Evolutionary conservation across 192 early-diverging fungal species (phyloP).

Genomic region (Coemansia sp.): DNA sequence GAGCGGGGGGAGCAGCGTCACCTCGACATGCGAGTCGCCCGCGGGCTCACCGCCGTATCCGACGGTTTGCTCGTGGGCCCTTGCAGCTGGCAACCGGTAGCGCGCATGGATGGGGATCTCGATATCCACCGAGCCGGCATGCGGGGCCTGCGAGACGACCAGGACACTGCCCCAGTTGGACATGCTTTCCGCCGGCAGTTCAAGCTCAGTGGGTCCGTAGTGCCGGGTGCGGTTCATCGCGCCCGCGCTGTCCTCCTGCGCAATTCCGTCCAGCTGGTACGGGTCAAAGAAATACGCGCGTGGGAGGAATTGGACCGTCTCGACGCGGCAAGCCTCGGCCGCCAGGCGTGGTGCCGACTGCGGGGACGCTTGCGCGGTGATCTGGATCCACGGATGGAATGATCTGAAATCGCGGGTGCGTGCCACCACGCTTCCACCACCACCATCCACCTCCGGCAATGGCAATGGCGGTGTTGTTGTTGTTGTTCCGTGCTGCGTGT

Average conservation of each 20-base stretch:
- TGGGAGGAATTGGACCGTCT: slow-evolving; percentile 22
- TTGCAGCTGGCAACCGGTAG: slow-evolving; percentile 23
- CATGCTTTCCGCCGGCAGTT: slow-evolving; percentile 43
- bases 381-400: slow-evolving; percentile 35
- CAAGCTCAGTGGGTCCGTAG: slow-evolving; percentile 42
- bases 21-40: slow-evolving; percentile 32
- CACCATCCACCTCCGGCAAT: not conserved
- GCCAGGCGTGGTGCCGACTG: not conserved
- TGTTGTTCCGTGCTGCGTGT: slow-evolving; percentile 24
- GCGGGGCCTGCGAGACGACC: slow-evolving; percentile 22
- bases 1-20: slow-evolving; percentile 33
- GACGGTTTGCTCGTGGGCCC: slow-evolving; percentile 14
- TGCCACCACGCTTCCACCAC: slow-evolving; percentile 10
- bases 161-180: slow-evolving; percentile 46
- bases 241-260: slow-evolving; percentile 8
- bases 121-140: slow-evolving; percentile 1
- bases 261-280: slow-evolving; percentile 34
- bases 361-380: slow-evolving; percentile 13
- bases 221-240: slow-evolving; percentile 9
- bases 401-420: slow-evolving; percentile 30
- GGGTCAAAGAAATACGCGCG: slow-evolving; percentile 51
- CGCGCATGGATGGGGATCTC: slow-evolving; percentile 45
- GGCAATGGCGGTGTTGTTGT: too few relatives aligned
- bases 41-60: slow-evolving; percentile 41
- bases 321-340: slow-evolving; percentile 18